Base-by-base conservation (phyloP, 305 asterid species). In the Ajuga reptans region DNA sequence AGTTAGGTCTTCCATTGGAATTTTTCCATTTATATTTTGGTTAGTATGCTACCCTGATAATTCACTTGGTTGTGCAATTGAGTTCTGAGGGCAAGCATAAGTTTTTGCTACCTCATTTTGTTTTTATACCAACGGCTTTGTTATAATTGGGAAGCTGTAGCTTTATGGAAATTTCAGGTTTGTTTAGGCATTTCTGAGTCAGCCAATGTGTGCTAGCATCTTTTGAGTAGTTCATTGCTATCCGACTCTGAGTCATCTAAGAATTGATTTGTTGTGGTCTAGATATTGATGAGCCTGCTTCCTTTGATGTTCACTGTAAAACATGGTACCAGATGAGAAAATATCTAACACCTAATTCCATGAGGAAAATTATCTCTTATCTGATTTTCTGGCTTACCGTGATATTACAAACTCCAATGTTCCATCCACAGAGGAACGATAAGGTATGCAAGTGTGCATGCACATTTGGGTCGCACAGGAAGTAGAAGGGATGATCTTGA, bases 401-500 rank as follows among this genome's bases (percentile, higher is more conserved):
- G 73, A 61, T 63, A 68, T 73, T 34, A 78, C 10, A 27, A 73
- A 54, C 49, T 74, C 60, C 62, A 65, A 56, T 72, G 69, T 33
- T 62, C 64, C 66, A 52, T 62, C 36, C 52, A 42, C 89, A 92
- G 96, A 74, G 98, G 98, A 75, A 92, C 98, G 14, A 86, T 92
- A 79, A 75, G 98, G 72, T 92, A 92, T 85, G 96, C 98, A 42
- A 92, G 98, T 77, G 98, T 86, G 66, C 98, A 92, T 78, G 98
- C 98, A 0, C 98, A 92, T 85, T 84, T 92, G 85, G 98, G 98
- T 45, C 90, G 96, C 36, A 92, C 98, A 4, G 98, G 98, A 74
- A 92, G 98, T 79, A 82, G 98, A 76, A 89, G 96, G 79, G 98
- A 89, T 34, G 96, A 92, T 72, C 96, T 92, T n/a, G 98, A 92